Percentiles rank a stretch among this genome's conserved stretches.
Evolutionary conservation across 164 flowering plant genomes (phyloP).

Genomic region (Saururus chinensis): DNA sequence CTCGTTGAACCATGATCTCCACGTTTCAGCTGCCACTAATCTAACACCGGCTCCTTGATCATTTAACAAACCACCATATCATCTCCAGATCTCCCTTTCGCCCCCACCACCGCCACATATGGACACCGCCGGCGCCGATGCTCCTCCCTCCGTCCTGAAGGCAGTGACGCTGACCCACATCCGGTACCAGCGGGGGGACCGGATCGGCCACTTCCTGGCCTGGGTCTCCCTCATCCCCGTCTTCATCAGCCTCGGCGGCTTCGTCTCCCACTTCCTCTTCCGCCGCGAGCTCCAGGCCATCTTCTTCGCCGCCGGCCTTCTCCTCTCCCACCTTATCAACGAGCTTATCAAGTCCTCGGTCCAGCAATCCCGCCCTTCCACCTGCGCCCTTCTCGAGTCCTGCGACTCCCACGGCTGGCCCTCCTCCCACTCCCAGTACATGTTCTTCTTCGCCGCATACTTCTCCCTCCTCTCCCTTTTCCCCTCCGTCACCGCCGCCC

Average conservation of each 20-base stretch:
- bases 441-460: slow-evolving; percentile 82
- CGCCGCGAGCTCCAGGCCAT: slow-evolving; percentile 81
- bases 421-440: slow-evolving; percentile 84
- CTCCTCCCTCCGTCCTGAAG: slow-evolving; percentile 22
- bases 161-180: slow-evolving; percentile 86
- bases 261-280: slow-evolving; percentile 69
- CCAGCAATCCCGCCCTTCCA: slow-evolving; percentile 74
- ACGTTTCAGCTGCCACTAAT: too few relatives aligned
- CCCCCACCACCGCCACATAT: neutral
- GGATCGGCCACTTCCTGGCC: slow-evolving; percentile 69
- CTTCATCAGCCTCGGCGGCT: slow-evolving; percentile 79
- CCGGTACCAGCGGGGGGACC: slow-evolving; percentile 64
- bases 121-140: neutral
- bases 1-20: too few relatives aligned
- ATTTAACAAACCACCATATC: neutral
- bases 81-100: neutral
- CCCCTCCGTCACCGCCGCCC: slow-evolving; percentile 17
- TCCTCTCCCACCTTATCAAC: slow-evolving; percentile 68
- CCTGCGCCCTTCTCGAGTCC: slow-evolving; percentile 64
- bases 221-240: slow-evolving; percentile 89
- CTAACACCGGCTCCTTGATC: too few relatives aligned
- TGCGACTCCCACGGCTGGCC: slow-evolving; percentile 99
- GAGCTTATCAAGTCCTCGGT: slow-evolving; percentile 57
- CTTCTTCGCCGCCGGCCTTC: slow-evolving; percentile 68
- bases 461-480: slow-evolving; percentile 35